Evolutionary conservation across 2,329 filamentous ascomycete species (phyloP), one percentile per base, ranked within the genome.

Genomic region (Hymenoscyphus albidus): DNA sequence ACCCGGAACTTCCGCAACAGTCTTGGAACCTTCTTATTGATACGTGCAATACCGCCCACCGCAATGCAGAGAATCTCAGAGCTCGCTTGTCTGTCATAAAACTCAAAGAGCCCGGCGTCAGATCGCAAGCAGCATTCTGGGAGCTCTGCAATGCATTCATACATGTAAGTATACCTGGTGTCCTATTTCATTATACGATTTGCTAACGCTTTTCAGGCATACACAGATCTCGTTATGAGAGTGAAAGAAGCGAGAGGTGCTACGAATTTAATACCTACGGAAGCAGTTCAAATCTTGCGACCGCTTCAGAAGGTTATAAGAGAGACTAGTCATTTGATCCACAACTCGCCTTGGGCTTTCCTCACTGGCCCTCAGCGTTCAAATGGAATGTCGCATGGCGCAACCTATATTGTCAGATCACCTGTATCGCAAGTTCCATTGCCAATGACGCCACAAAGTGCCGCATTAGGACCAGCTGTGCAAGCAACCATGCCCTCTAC

Each of bases 401-500:
- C 65, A 7, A 63, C 63, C 14, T 74, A 72, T 51, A 70, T 48
- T 18, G 60, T 67, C 16, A 71, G 74, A 51, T 76, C 69, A 27
- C 78, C 74, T 59, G 82, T 80, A 13, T 83, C 83, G 58, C 80
- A 82, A 27, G 79, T 83, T 10, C 81, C 84, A 12, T 78, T 93
- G 44, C 93, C 93, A 9, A 92, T 95, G 72, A 97, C 93, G 1
- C 93, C 94, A 7, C 84, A 97, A 67, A 95, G 91, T 71, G 93
- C 93, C 16, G 93, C 93, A 1, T 82, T 97, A 5, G 94, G 93
- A 0, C 92, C 93, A 5, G 93, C 93, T 22, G 91, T 93, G 62
- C 93, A 96, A 77, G 93, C 93, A 0, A 97, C 92, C 0, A 88
- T 97, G 12, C 90, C 92, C 3, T 91, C 85, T 2, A 91, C 87